Percentiles rank a stretch among this genome's conserved stretches.
Evolutionary conservation across 345 rosid species (phyloP).

Genomic region (Syzygium aqueum): DNA sequence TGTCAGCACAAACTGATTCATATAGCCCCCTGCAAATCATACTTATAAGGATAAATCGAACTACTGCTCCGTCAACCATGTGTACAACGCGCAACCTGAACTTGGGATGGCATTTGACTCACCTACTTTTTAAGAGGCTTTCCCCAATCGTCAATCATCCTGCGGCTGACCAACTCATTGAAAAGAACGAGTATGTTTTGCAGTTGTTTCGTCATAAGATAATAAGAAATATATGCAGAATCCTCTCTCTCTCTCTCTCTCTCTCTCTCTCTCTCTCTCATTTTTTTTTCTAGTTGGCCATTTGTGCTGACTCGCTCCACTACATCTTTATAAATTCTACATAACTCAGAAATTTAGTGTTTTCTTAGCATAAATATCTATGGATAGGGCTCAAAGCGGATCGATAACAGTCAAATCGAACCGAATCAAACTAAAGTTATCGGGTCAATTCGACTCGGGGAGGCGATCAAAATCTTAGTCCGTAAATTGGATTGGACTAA

Average conservation of each 20-base stretch:
- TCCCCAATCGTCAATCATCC: not conserved
- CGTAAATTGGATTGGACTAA: not conserved
- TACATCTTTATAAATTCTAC: not conserved
- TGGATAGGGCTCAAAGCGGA: not conserved
- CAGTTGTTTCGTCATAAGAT: not conserved
- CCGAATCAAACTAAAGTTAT: not conserved
- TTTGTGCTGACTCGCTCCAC: not conserved
- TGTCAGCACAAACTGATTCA: not conserved
- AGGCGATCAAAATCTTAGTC: not conserved
- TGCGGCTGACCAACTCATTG: not conserved
- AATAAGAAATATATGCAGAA: not conserved
- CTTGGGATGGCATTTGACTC: not conserved
- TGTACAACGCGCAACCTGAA: not conserved
- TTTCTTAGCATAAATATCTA: not conserved
- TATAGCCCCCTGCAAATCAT: not conserved
- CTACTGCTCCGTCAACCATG: not conserved
- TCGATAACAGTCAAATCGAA: not conserved
- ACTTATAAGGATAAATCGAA: not conserved
- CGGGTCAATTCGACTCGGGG: not conserved
- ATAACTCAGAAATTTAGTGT: not conserved
- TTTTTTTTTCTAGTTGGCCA: not conserved
- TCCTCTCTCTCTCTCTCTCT: not conserved
- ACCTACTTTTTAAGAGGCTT: not conserved
- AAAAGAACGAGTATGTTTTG: not conserved
- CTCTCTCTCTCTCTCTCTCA: not conserved